Evolutionary conservation across 1,139 yeast species (phyloP).

Genomic region (Yamadazyma diddensiae): DNA sequence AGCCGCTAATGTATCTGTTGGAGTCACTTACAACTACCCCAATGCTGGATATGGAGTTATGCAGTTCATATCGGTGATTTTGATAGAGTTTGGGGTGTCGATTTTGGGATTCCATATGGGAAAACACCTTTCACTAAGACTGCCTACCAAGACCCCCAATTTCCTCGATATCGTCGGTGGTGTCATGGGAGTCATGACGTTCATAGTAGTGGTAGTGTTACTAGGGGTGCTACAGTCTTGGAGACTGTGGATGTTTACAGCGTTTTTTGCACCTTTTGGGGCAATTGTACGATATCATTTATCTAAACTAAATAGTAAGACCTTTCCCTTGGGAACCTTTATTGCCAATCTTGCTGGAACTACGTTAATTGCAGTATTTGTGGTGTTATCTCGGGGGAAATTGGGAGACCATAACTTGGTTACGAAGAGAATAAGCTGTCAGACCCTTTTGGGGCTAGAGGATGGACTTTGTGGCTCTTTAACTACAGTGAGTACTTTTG

Average conservation of each 20-base stretch:
- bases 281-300: constrained; percentile 57
- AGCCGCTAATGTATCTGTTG: constrained; percentile 46
- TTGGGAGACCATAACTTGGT: constrained; percentile 25
- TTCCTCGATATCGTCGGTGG: constrained; percentile 19
- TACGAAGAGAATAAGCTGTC: constrained; percentile 37
- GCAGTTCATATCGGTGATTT: constrained; percentile 46
- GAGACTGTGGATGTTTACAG: constrained; percentile 63
- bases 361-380: constrained; percentile 51
- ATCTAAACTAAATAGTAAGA: constrained; percentile 39
- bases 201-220: constrained; percentile 46
- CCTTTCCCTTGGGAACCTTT: constrained; percentile 76
- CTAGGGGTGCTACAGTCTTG: constrained; percentile 40
- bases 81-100: constrained; percentile 36
- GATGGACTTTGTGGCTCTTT: constrained; percentile 78
- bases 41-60: constrained; percentile 78
- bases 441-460: constrained; percentile 54
- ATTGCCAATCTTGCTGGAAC: constrained; percentile 63
- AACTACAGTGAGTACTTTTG: constrained; percentile 76
- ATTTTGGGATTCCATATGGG: constrained; percentile 35
- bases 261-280: constrained; percentile 64
- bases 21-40: constrained; percentile 37
- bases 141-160: neutral
- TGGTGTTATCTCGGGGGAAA: constrained; percentile 49
- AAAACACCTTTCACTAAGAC: constrained; percentile 19
- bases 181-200: constrained; percentile 25